phyloP scores from a whole-genome alignment of 306 rosid species.

The Citrullus mucosospermus region DNA sequence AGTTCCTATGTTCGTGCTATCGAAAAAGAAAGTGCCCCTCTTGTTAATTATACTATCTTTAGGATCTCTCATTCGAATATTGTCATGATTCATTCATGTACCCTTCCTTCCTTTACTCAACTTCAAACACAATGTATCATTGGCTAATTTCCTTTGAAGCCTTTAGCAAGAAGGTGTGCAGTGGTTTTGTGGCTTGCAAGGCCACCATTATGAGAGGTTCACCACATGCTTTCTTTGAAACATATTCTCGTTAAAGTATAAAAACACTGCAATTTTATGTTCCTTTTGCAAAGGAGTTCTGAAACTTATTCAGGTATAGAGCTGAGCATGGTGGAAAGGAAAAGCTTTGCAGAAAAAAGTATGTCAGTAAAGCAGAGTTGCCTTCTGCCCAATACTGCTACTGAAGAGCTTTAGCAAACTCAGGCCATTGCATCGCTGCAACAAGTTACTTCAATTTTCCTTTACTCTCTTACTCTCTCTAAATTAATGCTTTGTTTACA shows the following conservation, averaged over 20 bases:
- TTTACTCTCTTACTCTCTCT: not conserved
- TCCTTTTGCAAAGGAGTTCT: not conserved
- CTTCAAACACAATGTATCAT: not conserved
- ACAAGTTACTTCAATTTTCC: not conserved
- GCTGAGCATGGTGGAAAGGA: not conserved
- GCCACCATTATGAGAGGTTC: not conserved
- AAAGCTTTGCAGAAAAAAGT: not conserved
- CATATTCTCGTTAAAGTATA: slow-evolving; percentile 1
- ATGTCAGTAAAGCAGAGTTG: not conserved
- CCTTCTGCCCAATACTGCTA: not conserved
- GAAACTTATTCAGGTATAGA: slow-evolving; percentile 3
- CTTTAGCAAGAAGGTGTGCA: not conserved
- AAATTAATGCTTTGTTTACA: not conserved
- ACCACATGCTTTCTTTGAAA: not conserved
- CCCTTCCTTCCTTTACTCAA: too few relatives aligned
- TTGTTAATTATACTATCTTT: too few relatives aligned
- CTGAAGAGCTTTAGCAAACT: not conserved
- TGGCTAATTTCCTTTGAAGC: not conserved
- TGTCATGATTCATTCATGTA: not conserved
- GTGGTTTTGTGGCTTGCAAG: not conserved
- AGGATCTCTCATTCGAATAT: too few relatives aligned
- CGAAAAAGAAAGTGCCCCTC: too few relatives aligned
- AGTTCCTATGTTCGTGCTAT: too few relatives aligned
- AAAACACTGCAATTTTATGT: not conserved
- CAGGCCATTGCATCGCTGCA: not conserved